Percentiles rank a stretch among this genome's conserved stretches.
Evolutionary conservation across 805 yeast genomes (phyloP).

Genomic region (Wickerhamiella brachini): DNA sequence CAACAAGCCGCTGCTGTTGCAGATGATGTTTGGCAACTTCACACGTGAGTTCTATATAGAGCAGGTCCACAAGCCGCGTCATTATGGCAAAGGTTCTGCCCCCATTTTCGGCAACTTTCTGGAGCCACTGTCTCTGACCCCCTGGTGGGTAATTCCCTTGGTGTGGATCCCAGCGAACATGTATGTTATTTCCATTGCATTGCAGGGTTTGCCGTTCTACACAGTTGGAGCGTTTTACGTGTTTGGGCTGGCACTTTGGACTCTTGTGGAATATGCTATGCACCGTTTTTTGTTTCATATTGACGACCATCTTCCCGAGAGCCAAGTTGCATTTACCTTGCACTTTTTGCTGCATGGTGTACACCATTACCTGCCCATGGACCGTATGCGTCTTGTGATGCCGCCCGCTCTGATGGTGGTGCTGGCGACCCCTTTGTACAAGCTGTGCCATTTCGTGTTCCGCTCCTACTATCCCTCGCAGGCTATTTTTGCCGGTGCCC

Average conservation of each 20-base stretch:
- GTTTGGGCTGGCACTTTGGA: slow-evolving; percentile 86
- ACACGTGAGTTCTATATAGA: slow-evolving; percentile 82
- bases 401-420: slow-evolving; percentile 78
- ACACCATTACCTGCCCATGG: slow-evolving; percentile 98
- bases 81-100: slow-evolving; percentile 94
- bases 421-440: slow-evolving; percentile 69
- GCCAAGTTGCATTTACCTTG: slow-evolving; percentile 55
- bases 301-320: slow-evolving; percentile 74
- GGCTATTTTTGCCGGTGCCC: slow-evolving; percentile 90
- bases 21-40: slow-evolving; percentile 64
- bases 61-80: slow-evolving; percentile 96
- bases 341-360: slow-evolving; percentile 92
- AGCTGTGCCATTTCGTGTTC: slow-evolving; percentile 56
- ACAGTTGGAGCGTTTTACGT: slow-evolving; percentile 35
- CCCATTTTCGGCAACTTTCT: slow-evolving; percentile 88
- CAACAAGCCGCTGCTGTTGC: slow-evolving; percentile 64
- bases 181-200: slow-evolving; percentile 47
- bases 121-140: slow-evolving; percentile 80
- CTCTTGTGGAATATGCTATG: slow-evolving; percentile 71
- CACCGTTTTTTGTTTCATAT: slow-evolving; percentile 92
- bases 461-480: slow-evolving; percentile 71
- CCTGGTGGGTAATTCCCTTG: slow-evolving; percentile 87
- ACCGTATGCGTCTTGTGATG: slow-evolving; percentile 79
- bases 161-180: slow-evolving; percentile 78
- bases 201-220: slow-evolving; percentile 29